phyloP scores from a whole-genome alignment of 768 basidiomycete genomes.

The Leccinum aurantiacum region DNA sequence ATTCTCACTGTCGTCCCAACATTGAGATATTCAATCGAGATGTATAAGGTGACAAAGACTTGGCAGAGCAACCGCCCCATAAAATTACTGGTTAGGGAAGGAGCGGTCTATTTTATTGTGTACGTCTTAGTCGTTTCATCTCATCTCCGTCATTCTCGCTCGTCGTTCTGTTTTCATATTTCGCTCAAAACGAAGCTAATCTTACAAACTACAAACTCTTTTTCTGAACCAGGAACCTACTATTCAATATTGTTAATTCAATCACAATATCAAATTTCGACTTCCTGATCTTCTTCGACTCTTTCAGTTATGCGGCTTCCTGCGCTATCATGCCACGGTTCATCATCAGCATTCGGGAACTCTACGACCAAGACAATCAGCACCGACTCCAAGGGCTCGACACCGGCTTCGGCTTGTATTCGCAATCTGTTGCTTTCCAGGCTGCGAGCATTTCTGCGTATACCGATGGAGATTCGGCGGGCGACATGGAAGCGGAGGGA shows the following conservation, averaged over 20 bases:
- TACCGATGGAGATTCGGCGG: neutral
- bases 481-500: neutral
- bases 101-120: neutral
- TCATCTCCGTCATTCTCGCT: neutral
- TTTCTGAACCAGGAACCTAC: neutral
- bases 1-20: neutral
- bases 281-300: neutral
- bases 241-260: neutral
- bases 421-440: neutral
- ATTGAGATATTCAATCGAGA: neutral
- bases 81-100: neutral
- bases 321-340: constrained; percentile 1
- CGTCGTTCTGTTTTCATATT: neutral
- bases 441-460: neutral
- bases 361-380: neutral
- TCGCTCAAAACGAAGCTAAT: neutral
- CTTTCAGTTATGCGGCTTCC: neutral
- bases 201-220: neutral
- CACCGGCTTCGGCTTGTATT: neutral
- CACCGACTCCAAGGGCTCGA: neutral
- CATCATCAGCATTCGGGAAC: neutral
- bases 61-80: neutral
- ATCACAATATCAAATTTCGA: neutral
- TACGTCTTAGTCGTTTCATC: neutral
- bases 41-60: neutral